phyloP scores from a whole-genome alignment of 2,329 filamentous ascomycete genomes.

The Penicillium polonicum region DNA sequence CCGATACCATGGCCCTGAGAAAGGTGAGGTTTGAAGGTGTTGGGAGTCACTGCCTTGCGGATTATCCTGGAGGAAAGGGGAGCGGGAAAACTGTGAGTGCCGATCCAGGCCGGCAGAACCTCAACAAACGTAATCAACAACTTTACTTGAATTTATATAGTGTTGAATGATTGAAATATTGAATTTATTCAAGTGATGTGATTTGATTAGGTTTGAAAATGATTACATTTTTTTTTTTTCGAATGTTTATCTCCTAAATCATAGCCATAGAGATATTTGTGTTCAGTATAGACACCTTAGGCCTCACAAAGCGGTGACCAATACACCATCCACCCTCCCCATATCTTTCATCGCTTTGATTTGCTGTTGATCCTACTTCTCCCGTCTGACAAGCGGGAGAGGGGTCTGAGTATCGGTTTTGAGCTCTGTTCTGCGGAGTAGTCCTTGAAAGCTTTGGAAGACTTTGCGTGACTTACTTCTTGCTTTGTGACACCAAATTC shows the following conservation, averaged over 20 bases:
- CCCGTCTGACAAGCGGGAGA: not conserved
- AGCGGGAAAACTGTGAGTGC: slow-evolving; percentile 29
- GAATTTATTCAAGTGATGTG: not conserved
- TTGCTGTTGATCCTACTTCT: not conserved
- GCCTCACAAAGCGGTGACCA: slow-evolving; percentile 9
- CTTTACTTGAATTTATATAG: not conserved
- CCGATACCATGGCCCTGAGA: slow-evolving; percentile 23
- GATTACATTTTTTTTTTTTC: not conserved
- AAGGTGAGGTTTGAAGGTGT: slow-evolving; percentile 1
- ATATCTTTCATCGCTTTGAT: not conserved
- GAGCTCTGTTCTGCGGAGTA: not conserved
- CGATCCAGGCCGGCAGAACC: slow-evolving; percentile 25
- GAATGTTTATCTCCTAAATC: not conserved
- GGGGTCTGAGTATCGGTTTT: not conserved
- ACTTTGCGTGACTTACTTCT: not conserved
- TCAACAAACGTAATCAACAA: slow-evolving; percentile 7
- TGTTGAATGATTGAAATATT: not conserved
- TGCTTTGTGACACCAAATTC: not conserved
- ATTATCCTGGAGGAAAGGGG: slow-evolving; percentile 25
- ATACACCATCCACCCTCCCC: not conserved
- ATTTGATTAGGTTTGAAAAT: not conserved
- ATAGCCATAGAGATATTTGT: not conserved
- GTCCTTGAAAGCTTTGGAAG: not conserved
- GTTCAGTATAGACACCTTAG: slow-evolving; percentile 7
- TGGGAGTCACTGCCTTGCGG: slow-evolving; percentile 20